A percentile compares a stretch with the other conserved stretches of the same genome.
Conservation (phyloP, 2,329 filamentous ascomycete species). For the Colletotrichum godetiae region DNA sequence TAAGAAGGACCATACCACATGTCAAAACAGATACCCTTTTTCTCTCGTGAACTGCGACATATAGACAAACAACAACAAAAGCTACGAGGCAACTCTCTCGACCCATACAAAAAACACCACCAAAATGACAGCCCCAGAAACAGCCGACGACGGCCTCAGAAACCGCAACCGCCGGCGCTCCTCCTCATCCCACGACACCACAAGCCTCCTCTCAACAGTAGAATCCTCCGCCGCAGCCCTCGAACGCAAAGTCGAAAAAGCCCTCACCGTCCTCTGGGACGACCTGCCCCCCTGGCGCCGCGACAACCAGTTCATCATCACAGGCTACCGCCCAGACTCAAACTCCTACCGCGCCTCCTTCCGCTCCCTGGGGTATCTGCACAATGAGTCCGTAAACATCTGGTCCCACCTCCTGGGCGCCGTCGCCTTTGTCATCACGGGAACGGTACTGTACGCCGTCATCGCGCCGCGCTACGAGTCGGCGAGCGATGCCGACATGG, state of each 20-base stretch:
- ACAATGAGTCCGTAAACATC: conserved; percentile 74
- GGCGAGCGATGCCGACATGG: conserved; percentile 72
- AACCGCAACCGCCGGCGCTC: not conserved
- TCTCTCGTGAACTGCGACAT: not conserved
- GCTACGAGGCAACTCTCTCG: not conserved
- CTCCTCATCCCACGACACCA: not conserved
- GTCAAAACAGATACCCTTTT: not conserved
- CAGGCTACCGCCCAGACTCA: conserved; percentile 64
- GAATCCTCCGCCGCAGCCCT: conserved; percentile 38
- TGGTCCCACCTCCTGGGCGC: conserved; percentile 76
- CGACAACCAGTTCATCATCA: conserved; percentile 67
- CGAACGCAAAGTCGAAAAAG: conserved; percentile 53
- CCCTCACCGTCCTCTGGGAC: conserved; percentile 65
- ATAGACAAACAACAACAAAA: not conserved
- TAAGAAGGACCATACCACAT: not conserved
- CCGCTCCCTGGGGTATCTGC: conserved; percentile 62
- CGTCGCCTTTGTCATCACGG: conserved; percentile 64
- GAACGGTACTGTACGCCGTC: conserved; percentile 63
- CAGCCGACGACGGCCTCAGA: conserved; percentile 12
- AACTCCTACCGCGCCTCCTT: conserved; percentile 60
- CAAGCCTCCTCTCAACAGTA: conserved; percentile 40
- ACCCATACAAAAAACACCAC: not conserved
- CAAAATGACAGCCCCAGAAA: not conserved
- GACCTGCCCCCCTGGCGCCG: conserved; percentile 69
- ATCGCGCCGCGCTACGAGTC: conserved; percentile 74